These are phyloP conservation scores for Ceratocystiopsis sp. DNA, from an alignment of 2,329 filamentous ascomycete species.

Conservation along the genomic window DNA sequence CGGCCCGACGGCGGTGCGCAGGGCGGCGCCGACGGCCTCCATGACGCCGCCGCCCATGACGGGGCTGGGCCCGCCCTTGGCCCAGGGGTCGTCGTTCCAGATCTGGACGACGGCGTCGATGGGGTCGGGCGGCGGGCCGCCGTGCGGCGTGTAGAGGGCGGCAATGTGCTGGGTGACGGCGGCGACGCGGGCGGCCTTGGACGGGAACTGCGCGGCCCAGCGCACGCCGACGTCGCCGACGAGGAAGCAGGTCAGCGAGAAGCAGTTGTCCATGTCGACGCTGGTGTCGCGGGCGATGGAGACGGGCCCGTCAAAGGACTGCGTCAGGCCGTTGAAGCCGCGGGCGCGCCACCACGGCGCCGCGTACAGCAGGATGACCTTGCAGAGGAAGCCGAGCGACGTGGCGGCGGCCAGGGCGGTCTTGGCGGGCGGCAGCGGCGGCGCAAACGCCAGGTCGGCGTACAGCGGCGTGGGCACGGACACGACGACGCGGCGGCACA, in stretches of 20 bases:
- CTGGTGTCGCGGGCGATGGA: slow-evolving; percentile 3
- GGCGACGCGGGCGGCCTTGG: background rate
- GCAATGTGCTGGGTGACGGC: slow-evolving; percentile 2
- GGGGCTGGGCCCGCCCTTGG: slow-evolving; percentile 6
- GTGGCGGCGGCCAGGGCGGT: slow-evolving; percentile 18
- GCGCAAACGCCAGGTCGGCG: slow-evolving; percentile 26
- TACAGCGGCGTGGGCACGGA: slow-evolving; percentile 6
- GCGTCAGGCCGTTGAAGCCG: slow-evolving; percentile 25
- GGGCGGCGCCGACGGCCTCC: slow-evolving; percentile 6
- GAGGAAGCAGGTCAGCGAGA: slow-evolving; percentile 21
- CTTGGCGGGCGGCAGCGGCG: slow-evolving; percentile 18
- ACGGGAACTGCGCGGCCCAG: slow-evolving; percentile 14
- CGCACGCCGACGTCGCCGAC: slow-evolving; percentile 1
- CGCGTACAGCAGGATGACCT: slow-evolving; percentile 28
- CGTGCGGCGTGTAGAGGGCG: background rate
- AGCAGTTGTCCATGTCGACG: slow-evolving; percentile 20
- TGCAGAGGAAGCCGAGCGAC: slow-evolving; percentile 30
- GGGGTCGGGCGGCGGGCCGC: background rate
- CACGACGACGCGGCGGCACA: slow-evolving; percentile 4
- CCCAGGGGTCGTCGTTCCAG: slow-evolving; percentile 5
- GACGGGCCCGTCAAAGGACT: slow-evolving; percentile 4
- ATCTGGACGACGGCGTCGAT: slow-evolving; percentile 4
- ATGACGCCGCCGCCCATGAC: slow-evolving; percentile 3
- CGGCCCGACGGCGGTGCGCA: slow-evolving; percentile 20
- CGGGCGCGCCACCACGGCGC: slow-evolving; percentile 20